Conservation (phyloP, 2,329 filamentous ascomycete genomes). For the Aspergillus sergii region DNA sequence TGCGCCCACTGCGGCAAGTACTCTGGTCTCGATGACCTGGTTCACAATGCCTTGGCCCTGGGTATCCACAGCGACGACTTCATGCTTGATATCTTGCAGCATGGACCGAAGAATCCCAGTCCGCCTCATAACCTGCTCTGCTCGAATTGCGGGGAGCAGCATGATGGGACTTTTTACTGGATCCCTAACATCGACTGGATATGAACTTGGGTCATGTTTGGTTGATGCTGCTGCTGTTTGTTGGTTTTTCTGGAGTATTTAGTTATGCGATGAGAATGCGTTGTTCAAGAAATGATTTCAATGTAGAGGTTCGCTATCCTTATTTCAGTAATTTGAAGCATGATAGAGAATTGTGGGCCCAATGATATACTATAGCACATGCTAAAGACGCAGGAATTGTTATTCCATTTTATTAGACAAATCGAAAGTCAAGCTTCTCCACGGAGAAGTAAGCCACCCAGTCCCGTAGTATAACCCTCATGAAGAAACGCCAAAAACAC, state of each 20-base stretch:
- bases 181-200: background rate
- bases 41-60: background rate
- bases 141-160: background rate
- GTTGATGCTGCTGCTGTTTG: background rate
- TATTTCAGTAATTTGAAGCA: background rate
- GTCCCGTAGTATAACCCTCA: background rate
- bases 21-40: constrained; percentile 9
- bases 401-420: background rate
- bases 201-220: background rate
- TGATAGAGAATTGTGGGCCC: background rate
- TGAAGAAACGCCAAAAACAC: constrained; percentile 10
- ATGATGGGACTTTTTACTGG: background rate
- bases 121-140: background rate
- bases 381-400: background rate
- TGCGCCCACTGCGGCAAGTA: constrained; percentile 5
- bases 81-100: constrained; percentile 8
- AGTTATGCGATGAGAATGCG: background rate
- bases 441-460: constrained; percentile 2
- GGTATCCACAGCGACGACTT: constrained; percentile 6
- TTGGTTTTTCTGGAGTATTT: background rate
- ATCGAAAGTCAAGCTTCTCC: background rate
- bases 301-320: background rate
- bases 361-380: constrained; percentile 1
- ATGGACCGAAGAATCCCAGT: constrained; percentile 5
- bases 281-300: background rate